These are phyloP conservation scores for Hericium coralloides DNA, from an alignment of 768 basidiomycete species.

Conservation along the genomic window DNA sequence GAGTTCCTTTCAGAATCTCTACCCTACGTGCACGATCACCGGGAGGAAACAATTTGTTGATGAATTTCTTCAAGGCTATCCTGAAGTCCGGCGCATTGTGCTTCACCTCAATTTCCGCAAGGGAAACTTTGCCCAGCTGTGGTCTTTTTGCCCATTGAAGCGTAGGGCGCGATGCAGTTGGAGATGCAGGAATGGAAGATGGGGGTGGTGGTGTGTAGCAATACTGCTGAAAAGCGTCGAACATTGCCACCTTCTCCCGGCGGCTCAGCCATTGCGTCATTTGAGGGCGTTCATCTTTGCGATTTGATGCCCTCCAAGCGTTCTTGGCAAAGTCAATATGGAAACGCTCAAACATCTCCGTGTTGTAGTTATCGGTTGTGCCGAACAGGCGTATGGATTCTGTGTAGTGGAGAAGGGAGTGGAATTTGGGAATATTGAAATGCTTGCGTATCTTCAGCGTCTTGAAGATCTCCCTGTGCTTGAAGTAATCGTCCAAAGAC, in stretches of 20 bases:
- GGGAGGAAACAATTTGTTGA: too few species aligned
- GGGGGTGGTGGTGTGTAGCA: constrained; percentile 5
- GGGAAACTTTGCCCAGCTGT: too few species aligned
- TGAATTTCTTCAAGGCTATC: too few species aligned
- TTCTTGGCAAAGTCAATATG: constrained; percentile 35
- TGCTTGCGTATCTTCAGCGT: constrained; percentile 23
- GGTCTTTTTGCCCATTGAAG: too few species aligned
- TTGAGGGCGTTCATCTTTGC: constrained; percentile 26
- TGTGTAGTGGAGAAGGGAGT: constrained; percentile 27
- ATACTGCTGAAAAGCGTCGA: neutral
- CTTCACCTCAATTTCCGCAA: neutral
- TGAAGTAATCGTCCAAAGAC: constrained; percentile 26
- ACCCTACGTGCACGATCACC: too few species aligned
- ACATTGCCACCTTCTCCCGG: constrained; percentile 19
- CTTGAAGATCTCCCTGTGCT: constrained; percentile 28
- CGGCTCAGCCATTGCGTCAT: constrained; percentile 30
- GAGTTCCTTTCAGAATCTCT: too few species aligned
- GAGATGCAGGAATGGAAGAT: too few species aligned
- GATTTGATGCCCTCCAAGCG: constrained; percentile 27
- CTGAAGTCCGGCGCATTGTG: neutral
- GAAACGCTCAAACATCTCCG: constrained; percentile 29
- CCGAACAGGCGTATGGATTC: constrained; percentile 24
- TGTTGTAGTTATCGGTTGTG: constrained; percentile 31
- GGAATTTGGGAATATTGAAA: constrained; percentile 39
- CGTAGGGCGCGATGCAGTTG: too few species aligned